phyloP scores from a whole-genome alignment of 2,329 filamentous ascomycete species.

The Cladosporium sp. region DNA sequence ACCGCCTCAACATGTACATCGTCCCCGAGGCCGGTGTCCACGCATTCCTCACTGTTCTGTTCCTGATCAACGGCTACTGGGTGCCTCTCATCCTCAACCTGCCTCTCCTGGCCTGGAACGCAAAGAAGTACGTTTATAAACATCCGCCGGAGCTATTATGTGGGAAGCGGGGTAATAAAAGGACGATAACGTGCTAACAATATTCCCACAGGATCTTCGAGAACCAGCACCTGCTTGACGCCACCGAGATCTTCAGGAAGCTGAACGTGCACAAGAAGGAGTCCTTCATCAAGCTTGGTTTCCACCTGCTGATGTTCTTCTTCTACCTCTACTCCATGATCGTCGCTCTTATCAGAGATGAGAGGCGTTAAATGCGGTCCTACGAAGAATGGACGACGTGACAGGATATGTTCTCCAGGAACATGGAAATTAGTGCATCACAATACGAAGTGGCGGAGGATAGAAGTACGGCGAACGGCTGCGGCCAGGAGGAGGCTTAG shows the following conservation, averaged over 20 bases:
- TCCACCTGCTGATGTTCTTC: conserved; percentile 99
- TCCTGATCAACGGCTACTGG: conserved; percentile 99
- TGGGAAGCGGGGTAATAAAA: not conserved
- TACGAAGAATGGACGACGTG: not conserved
- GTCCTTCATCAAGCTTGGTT: conserved; percentile 98
- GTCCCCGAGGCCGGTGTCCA: conserved; percentile 97
- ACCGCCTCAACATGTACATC: conserved; percentile 99
- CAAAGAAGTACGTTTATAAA: conserved; percentile 79
- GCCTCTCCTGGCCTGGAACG: conserved; percentile 87
- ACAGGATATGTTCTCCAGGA: not conserved
- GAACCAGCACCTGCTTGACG: conserved; percentile 93
- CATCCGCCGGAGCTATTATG: not conserved
- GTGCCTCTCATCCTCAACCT: conserved; percentile 86
- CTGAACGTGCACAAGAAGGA: conserved; percentile 99
- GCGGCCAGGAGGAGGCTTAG: not conserved
- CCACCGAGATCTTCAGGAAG: conserved; percentile 99
- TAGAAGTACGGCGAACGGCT: not conserved
- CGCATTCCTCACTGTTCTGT: conserved; percentile 89
- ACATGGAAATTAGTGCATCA: not conserved
- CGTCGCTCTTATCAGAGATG: conserved; percentile 92
- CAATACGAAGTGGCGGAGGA: not conserved
- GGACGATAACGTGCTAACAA: conserved; percentile 29
- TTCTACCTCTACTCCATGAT: conserved; percentile 73
- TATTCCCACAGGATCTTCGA: conserved; percentile 71
- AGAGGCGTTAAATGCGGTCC: conserved; percentile 41